Percentiles rank a stretch among this genome's conserved stretches.
Evolutionary conservation across 129 eudicot species (phyloP).

Genomic region (Scalesia atractyloides): DNA sequence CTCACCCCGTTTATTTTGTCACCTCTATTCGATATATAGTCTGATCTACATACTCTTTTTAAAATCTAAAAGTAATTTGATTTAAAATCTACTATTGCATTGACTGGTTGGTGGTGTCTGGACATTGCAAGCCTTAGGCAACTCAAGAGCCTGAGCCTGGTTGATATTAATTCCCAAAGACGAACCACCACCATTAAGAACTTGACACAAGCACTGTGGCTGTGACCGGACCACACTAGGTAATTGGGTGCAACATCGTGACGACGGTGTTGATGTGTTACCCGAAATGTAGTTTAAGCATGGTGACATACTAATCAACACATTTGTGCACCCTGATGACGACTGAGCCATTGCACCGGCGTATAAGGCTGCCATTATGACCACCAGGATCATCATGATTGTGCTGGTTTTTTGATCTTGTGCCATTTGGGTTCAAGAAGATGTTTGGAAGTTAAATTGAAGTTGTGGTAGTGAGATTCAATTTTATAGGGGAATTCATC

Average conservation of each 20-base stretch:
- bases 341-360: constrained; percentile 46
- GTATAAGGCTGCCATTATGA: constrained; percentile 34
- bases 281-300: constrained; percentile 36
- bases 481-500: not conserved
- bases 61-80: not conserved
- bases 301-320: constrained; percentile 34
- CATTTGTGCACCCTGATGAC: constrained; percentile 30
- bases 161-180: constrained; percentile 29
- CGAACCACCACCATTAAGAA: constrained; percentile 33
- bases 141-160: constrained; percentile 33
- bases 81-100: constrained; percentile 25
- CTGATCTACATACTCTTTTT: not conserved
- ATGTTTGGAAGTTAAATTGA: not conserved
- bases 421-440: constrained; percentile 25
- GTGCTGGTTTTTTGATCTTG: constrained; percentile 12
- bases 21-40: not conserved
- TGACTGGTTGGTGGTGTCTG: constrained; percentile 35
- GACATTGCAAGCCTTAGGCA: constrained; percentile 35
- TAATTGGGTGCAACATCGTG: constrained; percentile 31
- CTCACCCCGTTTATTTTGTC: not conserved
- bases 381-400: constrained; percentile 16
- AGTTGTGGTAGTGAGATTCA: not conserved
- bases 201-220: constrained; percentile 31
- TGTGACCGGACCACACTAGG: constrained; percentile 31
- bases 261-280: constrained; percentile 33